A percentile compares a stretch with the other conserved stretches of the same genome.
phyloP scores from a whole-genome alignment of 768 basidiomycete genomes.

The Daedalea quercina region DNA sequence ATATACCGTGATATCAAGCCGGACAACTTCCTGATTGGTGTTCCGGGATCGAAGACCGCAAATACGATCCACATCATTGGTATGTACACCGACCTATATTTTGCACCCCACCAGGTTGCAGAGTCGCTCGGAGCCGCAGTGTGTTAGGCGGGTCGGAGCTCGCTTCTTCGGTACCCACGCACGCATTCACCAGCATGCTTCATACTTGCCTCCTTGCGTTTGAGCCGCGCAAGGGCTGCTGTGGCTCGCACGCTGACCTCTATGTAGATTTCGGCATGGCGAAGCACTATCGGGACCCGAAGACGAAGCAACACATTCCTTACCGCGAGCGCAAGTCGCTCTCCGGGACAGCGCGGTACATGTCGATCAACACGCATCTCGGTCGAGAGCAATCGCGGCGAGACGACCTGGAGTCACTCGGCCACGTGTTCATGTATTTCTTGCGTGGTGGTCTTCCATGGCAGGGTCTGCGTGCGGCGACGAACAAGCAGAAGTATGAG shows the following conservation, averaged over 20 bases:
- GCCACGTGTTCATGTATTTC: slow-evolving; percentile 99
- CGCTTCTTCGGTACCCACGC: neutral
- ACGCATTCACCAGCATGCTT: neutral
- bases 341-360: slow-evolving; percentile 95
- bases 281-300: slow-evolving; percentile 98
- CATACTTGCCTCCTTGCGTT: neutral
- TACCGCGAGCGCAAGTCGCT: slow-evolving; percentile 97
- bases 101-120: no score
- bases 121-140: no score
- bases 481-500: slow-evolving; percentile 99
- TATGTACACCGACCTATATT: slow-evolving; percentile 29
- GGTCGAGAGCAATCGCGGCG: slow-evolving; percentile 92
- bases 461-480: slow-evolving; percentile 96
- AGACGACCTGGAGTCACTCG: slow-evolving; percentile 94
- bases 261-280: slow-evolving; percentile 95
- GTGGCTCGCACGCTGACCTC: neutral
- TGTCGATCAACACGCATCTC: slow-evolving; percentile 99
- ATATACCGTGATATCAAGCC: slow-evolving; percentile 99
- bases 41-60: slow-evolving; percentile 84
- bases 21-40: slow-evolving; percentile 97
- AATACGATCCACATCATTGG: slow-evolving; percentile 86
- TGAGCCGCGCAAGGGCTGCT: neutral
- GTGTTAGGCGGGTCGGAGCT: neutral
- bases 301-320: slow-evolving; percentile 97
- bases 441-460: slow-evolving; percentile 93